Percentiles rank a stretch among this genome's conserved stretches.
Evolutionary conservation across 148 eudicot genomes (phyloP).

Genomic region (Salicornia ramosissima): DNA sequence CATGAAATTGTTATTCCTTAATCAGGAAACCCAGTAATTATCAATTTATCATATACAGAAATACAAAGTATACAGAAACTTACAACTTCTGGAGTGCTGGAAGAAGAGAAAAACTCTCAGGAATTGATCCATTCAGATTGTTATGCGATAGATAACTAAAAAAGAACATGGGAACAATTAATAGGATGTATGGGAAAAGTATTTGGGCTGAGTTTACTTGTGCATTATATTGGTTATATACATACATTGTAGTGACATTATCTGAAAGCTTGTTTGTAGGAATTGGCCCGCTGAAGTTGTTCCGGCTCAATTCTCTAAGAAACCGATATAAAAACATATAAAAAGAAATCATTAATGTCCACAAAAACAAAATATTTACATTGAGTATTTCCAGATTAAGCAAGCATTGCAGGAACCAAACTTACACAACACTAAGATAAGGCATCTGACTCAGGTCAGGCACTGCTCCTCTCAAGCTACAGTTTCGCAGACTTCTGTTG

Average conservation of each 20-base stretch:
- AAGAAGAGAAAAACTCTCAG: constrained; percentile 53
- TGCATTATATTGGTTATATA: constrained; percentile 8
- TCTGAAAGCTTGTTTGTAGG: constrained; percentile 56
- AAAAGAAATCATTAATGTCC: too few species aligned
- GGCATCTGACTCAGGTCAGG: constrained; percentile 70
- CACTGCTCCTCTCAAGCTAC: constrained; percentile 65
- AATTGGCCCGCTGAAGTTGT: constrained; percentile 65
- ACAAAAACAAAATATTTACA: too few species aligned
- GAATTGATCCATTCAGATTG: constrained; percentile 67
- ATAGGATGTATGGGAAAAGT: neutral
- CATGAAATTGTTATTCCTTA: too few species aligned
- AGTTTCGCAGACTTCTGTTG: constrained; percentile 88
- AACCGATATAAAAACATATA: neutral
- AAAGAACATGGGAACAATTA: constrained; percentile 1
- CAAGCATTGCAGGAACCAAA: constrained; percentile 9
- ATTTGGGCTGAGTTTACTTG: neutral
- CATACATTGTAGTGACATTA: constrained; percentile 76
- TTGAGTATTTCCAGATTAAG: neutral
- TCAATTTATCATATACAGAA: neutral
- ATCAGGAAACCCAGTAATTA: too few species aligned
- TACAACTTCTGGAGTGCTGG: constrained; percentile 74
- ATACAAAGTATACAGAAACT: constrained; percentile 26
- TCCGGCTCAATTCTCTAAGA: constrained; percentile 75
- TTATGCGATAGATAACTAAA: constrained; percentile 65
- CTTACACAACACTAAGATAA: constrained; percentile 70